Evolutionary conservation across 1,139 yeast species (phyloP), one percentile per base, ranked within the genome.

Genomic region (Kurtzmaniella quercitrusa): DNA sequence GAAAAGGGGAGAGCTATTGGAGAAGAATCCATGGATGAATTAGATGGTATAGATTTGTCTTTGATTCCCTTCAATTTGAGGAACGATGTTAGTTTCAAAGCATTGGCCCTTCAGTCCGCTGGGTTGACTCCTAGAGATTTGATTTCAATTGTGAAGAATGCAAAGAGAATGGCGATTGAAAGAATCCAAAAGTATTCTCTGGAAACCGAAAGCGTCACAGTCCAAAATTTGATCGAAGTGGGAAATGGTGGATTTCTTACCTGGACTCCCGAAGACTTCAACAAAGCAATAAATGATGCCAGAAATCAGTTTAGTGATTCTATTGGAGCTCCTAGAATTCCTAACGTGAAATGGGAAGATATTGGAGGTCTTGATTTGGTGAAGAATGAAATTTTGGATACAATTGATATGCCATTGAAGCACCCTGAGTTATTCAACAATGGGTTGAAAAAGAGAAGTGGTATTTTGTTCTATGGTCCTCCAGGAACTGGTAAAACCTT

Each of bases 401-500:
- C 98, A 0, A 91, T 93, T 49, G 98, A 93, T 55, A 81, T 90
- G 89, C 98, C 98, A 2, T 70, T 93, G 56, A 89, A 88, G 57
- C 91, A 87, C 61, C 98, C 98, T 0, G 95, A 90, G 53, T 68
- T 91, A 44, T 91, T 91, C 63, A 78, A 81, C 44, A 82, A 83
- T 45, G 98, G 98, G 1, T 79, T 93, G 58, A 91, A 93, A 62
- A 91, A 93, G 60, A 75, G 98, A 62, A 85, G 95, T 59, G 98
- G 98, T 46, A 87, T 93, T 36, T 67, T 93, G 51, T 90, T 93
- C 59, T 93, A 93, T 63, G 98, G 98, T 0, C 98, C 98, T 0
- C 98, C 98, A 0, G 98, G 98, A 23, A 93, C 98, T 0, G 98
- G 98, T 54, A 93, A 93, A 59, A 93, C 98, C 0, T 71, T 93